Base-by-base conservation (phyloP, 2,329 filamentous ascomycete genomes). In the Penicillium sp. region DNA sequence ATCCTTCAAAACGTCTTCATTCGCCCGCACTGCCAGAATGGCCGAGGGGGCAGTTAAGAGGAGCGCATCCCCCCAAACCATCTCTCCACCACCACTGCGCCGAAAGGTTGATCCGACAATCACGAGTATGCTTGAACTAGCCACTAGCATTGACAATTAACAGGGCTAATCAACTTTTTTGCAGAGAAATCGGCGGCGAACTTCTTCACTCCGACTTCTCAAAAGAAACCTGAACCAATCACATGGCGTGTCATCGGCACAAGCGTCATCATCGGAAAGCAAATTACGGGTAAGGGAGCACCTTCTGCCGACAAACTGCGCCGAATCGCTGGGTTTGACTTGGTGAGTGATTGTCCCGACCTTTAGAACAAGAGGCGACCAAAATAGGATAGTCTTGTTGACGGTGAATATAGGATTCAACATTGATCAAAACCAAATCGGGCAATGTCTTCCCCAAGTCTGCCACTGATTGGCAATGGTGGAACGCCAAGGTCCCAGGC, bases 401-500 rank as follows among this genome's bases (percentile, higher is more conserved):
- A 58, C 27, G 4, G 14, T 13, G 11, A 27, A 41, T 32, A 19
- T 47, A 90, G 87, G 94, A 99, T 70, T 94, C 90, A 7, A 99
- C 94, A 0, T 76, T 99, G 32, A 91, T 99, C 58, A 79, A 79
- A 1, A 88, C 91, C 0, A 81, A 84, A 4, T 96, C 91, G 0
- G 91, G 91, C 7, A 94, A 90, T 73, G 88, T 83, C 47, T 93
- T 93, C 66, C 81, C 84, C 2, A 81, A 81, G 47, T 83, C 85
- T 60, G 83, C 86, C 0, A 78, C 79, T 4, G 93, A 97, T 69
- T 99, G 94, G 94, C 91, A 90, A 71, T 99, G 94, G 94, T 97
- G 91, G 91, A 78, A 95, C 70, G 64, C 74, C 13, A 79, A 75
- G 16, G 89, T 97, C 0, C 90, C 91, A 1, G 74, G 72, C 0